These are phyloP conservation scores for Protomyces inouyei DNA, from an alignment of 1,139 yeast genomes.

Conservation along the genomic window DNA sequence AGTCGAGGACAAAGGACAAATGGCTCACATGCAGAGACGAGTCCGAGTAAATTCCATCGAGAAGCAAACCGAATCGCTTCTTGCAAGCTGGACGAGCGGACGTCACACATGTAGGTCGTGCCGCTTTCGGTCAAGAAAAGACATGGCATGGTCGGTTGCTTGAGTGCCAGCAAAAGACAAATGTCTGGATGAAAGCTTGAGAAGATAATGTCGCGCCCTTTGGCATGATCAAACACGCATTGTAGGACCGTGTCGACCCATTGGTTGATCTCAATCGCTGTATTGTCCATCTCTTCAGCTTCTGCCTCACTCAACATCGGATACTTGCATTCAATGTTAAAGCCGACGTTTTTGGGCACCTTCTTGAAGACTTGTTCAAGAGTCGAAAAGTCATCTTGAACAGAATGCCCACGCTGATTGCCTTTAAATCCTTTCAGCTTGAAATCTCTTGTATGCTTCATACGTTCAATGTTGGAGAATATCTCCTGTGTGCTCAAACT, in stretches of 20 bases:
- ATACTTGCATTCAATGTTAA: slow-evolving; percentile 85
- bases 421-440: slow-evolving; percentile 86
- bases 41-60: slow-evolving; percentile 87
- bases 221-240: slow-evolving; percentile 69
- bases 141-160: slow-evolving; percentile 80
- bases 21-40: slow-evolving; percentile 84
- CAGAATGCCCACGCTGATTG: slow-evolving; percentile 79
- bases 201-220: slow-evolving; percentile 80
- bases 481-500: slow-evolving; percentile 28
- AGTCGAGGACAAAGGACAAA: slow-evolving; percentile 81
- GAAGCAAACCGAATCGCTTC: slow-evolving; percentile 88
- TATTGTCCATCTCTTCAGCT: slow-evolving; percentile 78
- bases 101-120: slow-evolving; percentile 75
- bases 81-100: slow-evolving; percentile 80
- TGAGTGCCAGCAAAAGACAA: slow-evolving; percentile 75
- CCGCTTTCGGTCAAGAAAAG: slow-evolving; percentile 88
- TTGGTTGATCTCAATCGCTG: slow-evolving; percentile 75
- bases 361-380: slow-evolving; percentile 76
- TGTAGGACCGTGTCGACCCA: slow-evolving; percentile 70
- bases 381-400: slow-evolving; percentile 89
- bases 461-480: slow-evolving; percentile 41
- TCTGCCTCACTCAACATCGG: slow-evolving; percentile 95
- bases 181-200: slow-evolving; percentile 95
- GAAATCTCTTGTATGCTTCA: slow-evolving; percentile 83
- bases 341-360: slow-evolving; percentile 78